Evolutionary conservation across 495 filamentous ascomycete species (phyloP).

Genomic region (Lasiosphaeria ovina): DNA sequence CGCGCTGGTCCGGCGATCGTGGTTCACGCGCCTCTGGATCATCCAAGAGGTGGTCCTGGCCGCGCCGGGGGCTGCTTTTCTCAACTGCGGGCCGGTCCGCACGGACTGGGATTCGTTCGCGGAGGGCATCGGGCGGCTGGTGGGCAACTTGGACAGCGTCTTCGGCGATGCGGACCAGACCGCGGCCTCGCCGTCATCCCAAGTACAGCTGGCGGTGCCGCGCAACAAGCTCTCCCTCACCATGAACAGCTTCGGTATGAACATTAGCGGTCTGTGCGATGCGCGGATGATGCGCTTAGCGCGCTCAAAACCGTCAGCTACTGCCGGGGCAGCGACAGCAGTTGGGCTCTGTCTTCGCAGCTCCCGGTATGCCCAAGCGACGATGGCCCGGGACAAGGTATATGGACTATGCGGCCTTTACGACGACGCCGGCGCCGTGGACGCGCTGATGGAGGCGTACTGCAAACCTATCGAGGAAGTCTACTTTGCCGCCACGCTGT

Average conservation of each 20-base stretch:
- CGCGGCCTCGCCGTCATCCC: background rate
- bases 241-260: background rate
- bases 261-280: background rate
- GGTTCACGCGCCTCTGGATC: conserved; percentile 8
- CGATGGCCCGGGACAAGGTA: background rate
- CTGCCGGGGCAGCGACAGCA: background rate
- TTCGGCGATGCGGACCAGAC: background rate
- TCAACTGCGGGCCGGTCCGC: background rate
- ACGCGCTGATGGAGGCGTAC: background rate
- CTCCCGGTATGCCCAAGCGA: background rate
- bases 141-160: background rate
- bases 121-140: background rate
- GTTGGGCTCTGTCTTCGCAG: background rate
- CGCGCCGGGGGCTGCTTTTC: background rate
- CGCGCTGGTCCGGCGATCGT: background rate
- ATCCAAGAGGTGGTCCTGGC: conserved; percentile 9
- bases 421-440: too few relatives aligned
- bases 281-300: background rate
- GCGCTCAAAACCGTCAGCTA: background rate
- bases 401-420: background rate
- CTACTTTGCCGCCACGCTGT: background rate
- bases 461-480: background rate
- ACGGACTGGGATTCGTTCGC: background rate
- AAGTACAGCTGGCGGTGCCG: background rate
- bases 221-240: background rate